These are phyloP conservation scores for Papiliotrema laurentii DNA, from an alignment of 1,284 basidiomycete genomes.

Conservation along the genomic window DNA sequence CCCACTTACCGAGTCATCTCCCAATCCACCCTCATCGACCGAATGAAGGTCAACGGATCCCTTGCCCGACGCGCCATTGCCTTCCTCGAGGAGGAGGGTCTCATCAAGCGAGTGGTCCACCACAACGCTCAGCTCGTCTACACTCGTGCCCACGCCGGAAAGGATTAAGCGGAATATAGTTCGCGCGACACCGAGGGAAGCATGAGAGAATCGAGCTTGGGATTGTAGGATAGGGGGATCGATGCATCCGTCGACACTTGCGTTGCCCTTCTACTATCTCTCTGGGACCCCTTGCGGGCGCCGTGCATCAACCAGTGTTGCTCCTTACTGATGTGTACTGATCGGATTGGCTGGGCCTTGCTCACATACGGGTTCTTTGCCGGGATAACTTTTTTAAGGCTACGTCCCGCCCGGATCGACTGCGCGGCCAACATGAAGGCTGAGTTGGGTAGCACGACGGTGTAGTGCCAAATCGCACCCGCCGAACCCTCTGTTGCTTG, in stretches of 20 bases:
- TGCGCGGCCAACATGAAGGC: too few species aligned
- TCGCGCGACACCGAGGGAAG: not conserved
- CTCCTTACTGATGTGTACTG: too few species aligned
- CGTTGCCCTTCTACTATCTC: too few species aligned
- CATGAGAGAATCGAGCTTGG: constrained; percentile 1
- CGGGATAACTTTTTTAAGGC: too few species aligned
- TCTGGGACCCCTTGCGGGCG: too few species aligned
- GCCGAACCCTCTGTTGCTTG: too few species aligned
- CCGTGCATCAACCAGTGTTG: too few species aligned
- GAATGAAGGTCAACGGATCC: constrained; percentile 80
- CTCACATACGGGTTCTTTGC: too few species aligned
- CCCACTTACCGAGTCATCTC: constrained; percentile 99
- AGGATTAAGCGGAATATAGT: constrained; percentile 38
- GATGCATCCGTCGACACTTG: constrained; percentile 13
- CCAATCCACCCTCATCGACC: constrained; percentile 95
- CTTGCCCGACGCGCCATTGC: constrained; percentile 89
- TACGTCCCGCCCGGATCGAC: too few species aligned
- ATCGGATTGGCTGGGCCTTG: too few species aligned
- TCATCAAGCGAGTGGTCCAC: constrained; percentile 96
- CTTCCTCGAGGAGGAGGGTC: constrained; percentile 90
- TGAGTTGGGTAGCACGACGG: too few species aligned
- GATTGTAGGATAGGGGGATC: constrained; percentile 18
- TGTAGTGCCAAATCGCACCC: too few species aligned
- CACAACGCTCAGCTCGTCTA: constrained; percentile 89
- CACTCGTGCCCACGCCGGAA: constrained; percentile 48